Conservation (phyloP, 2,329 filamentous ascomycete species). For the Sarocladiaceae sp. region DNA sequence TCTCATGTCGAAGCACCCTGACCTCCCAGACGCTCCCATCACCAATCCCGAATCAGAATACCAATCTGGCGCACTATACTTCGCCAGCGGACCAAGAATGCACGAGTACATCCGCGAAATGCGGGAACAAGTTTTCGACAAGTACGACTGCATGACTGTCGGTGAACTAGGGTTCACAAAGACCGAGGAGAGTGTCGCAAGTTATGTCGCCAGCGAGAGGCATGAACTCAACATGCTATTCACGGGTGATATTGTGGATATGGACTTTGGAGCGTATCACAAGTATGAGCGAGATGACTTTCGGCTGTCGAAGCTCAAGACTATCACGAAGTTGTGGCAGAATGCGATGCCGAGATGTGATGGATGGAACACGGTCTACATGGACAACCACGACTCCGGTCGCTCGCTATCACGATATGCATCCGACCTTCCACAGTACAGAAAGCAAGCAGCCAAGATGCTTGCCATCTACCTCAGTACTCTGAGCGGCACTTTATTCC, state of each 20-base stretch:
- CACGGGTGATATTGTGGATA: slow-evolving; percentile 2
- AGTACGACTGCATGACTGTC: slow-evolving; percentile 53
- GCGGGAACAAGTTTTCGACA: slow-evolving; percentile 34
- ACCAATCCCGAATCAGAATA: slow-evolving; percentile 24
- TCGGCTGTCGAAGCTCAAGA: slow-evolving; percentile 39
- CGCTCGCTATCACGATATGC: slow-evolving; percentile 45
- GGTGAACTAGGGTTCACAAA: slow-evolving; percentile 14
- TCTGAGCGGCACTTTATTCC: slow-evolving; percentile 40
- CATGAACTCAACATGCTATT: neutral
- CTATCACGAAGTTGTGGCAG: slow-evolving; percentile 42
- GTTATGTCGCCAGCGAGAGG: slow-evolving; percentile 41
- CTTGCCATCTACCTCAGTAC: slow-evolving; percentile 35
- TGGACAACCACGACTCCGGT: slow-evolving; percentile 54
- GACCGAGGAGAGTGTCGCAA: slow-evolving; percentile 37
- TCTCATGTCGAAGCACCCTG: slow-evolving; percentile 53
- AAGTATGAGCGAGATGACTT: slow-evolving; percentile 42
- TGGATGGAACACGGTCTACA: slow-evolving; percentile 47
- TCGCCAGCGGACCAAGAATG: slow-evolving; percentile 52
- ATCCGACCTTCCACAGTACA: slow-evolving; percentile 31
- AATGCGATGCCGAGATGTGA: slow-evolving; percentile 11
- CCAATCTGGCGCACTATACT: slow-evolving; percentile 36
- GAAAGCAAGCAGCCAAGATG: slow-evolving; percentile 41
- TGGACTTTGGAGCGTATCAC: slow-evolving; percentile 33
- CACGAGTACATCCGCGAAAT: slow-evolving; percentile 19
- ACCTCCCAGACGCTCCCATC: slow-evolving; percentile 46